A percentile compares a stretch with the other conserved stretches of the same genome.
phyloP scores from a whole-genome alignment of 139 green algal genomes.

The Eudorina sp. region DNA sequence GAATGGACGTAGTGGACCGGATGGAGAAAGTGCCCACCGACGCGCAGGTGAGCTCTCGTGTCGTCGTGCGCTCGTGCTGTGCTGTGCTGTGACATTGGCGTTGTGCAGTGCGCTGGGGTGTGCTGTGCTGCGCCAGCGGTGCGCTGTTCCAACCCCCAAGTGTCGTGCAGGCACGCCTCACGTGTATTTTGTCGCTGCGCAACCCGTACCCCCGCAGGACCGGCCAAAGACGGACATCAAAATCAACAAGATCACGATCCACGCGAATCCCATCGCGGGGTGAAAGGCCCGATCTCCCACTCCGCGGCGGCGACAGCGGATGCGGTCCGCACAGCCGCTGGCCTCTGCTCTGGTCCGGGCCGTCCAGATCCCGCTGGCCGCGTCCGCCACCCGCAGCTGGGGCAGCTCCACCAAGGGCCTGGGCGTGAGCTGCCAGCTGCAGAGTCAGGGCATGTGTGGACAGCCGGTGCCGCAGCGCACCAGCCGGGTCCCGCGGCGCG shows the following conservation, averaged over 20 bases:
- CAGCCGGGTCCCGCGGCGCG: too few relatives aligned
- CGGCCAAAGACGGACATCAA: conserved; percentile 85
- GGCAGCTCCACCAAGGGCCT: not conserved
- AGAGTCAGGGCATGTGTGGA: too few relatives aligned
- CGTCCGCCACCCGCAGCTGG: not conserved
- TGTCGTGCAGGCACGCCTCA: too few relatives aligned
- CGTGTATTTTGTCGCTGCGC: too few relatives aligned
- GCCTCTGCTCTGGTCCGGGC: not conserved
- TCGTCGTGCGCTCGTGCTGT: not conserved
- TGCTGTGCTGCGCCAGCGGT: conserved; percentile 44
- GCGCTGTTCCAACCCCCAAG: too few relatives aligned
- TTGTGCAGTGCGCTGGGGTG: not conserved
- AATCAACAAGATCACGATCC: conserved; percentile 85
- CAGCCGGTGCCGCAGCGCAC: too few relatives aligned
- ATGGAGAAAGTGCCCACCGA: conserved; percentile 93
- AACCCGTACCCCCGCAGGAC: conserved; percentile 61
- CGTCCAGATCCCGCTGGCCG: not conserved
- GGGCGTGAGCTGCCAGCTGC: too few relatives aligned
- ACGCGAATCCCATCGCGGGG: conserved; percentile 88
- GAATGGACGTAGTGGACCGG: conserved; percentile 92
- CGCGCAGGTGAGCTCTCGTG: conserved; percentile 32
- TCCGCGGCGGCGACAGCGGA: not conserved
- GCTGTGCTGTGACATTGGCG: too few relatives aligned
- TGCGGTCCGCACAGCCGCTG: not conserved
- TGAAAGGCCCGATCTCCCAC: not conserved